A percentile compares a stretch with the other conserved stretches of the same genome.
Conservation (phyloP, 495 filamentous ascomycete species). For the Corynascus novoguineensis region DNA sequence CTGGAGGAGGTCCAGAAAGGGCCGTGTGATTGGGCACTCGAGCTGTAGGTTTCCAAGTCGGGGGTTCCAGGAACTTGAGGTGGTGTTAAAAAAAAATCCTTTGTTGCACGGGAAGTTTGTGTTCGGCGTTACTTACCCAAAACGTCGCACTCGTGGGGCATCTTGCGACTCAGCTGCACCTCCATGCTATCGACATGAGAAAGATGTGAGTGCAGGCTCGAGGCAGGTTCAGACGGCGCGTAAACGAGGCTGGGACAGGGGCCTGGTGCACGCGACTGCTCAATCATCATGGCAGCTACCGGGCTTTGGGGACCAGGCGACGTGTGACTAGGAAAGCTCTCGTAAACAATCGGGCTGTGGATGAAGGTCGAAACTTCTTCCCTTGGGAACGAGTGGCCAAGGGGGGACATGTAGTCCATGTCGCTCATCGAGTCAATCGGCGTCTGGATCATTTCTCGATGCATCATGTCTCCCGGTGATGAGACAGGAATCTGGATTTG, state of each 20-base stretch:
- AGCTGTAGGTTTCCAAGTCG: slow-evolving; percentile 44
- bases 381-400: slow-evolving; percentile 45
- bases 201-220: slow-evolving; percentile 42
- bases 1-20: slow-evolving; percentile 40
- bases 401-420: slow-evolving; percentile 50
- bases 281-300: slow-evolving; percentile 48
- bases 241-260: slow-evolving; percentile 50
- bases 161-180: slow-evolving; percentile 40
- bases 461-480: slow-evolving; percentile 39
- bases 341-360: slow-evolving; percentile 50
- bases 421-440: slow-evolving; percentile 51
- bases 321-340: slow-evolving; percentile 42
- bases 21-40: slow-evolving; percentile 39
- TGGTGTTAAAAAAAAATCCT: slow-evolving; percentile 9
- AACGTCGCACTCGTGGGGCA: slow-evolving; percentile 43
- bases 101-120: not conserved
- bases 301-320: slow-evolving; percentile 48
- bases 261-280: slow-evolving; percentile 43
- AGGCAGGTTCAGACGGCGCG: slow-evolving; percentile 43
- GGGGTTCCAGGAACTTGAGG: slow-evolving; percentile 34
- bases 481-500: slow-evolving; percentile 22
- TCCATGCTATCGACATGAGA: slow-evolving; percentile 40
- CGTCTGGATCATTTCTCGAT: slow-evolving; percentile 40
- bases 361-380: slow-evolving; percentile 47
- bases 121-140: slow-evolving; percentile 35